phyloP scores from a whole-genome alignment of 2,329 filamentous ascomycete species.

The Cordyceps pruinosa region DNA sequence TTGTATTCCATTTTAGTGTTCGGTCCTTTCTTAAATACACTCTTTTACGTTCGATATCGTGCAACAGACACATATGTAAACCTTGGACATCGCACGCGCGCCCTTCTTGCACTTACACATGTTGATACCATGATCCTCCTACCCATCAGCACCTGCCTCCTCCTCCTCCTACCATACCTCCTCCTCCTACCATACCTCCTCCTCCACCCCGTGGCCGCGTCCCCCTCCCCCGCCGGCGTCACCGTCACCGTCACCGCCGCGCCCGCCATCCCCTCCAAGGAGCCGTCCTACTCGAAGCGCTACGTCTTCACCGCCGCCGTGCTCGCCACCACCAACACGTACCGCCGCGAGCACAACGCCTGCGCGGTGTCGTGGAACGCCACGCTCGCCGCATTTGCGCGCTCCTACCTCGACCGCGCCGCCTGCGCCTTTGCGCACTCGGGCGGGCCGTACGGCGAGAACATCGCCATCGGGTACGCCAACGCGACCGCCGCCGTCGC shows the following conservation, averaged over 20 bases:
- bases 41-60: background rate
- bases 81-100: background rate
- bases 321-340: constrained; percentile 60
- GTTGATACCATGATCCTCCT: background rate
- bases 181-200: constrained; percentile 2
- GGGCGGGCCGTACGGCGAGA: constrained; percentile 64
- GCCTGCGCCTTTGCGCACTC: constrained; percentile 48
- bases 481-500: constrained; percentile 54
- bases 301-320: constrained; percentile 45
- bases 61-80: background rate
- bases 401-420: constrained; percentile 37
- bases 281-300: constrained; percentile 26
- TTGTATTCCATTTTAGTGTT: background rate
- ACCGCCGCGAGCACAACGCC: constrained; percentile 57
- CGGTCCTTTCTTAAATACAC: background rate
- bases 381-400: constrained; percentile 51
- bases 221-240: background rate
- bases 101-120: background rate
- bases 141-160: background rate
- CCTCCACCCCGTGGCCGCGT: background rate
- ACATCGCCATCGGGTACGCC: constrained; percentile 61
- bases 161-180: background rate
- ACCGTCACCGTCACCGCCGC: constrained; percentile 27
- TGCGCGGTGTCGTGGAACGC: constrained; percentile 55
- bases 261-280: constrained; percentile 27